Evolutionary conservation across 2,329 filamentous ascomycete genomes (phyloP).

Genomic region (Ceratocystis diversiconidia): DNA sequence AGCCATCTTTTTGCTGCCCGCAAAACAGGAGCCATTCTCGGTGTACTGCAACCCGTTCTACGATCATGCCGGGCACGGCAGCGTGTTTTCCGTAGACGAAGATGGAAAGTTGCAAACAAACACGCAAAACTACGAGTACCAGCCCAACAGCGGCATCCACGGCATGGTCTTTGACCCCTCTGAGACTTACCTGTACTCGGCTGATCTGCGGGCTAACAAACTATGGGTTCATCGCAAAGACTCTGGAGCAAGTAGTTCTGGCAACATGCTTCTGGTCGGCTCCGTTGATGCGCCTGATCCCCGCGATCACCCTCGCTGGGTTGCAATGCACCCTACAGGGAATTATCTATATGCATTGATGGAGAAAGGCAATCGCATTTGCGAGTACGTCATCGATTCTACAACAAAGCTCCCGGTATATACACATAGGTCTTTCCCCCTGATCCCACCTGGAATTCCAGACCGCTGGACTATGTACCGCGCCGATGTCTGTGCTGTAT

Average conservation of each 20-base stretch:
- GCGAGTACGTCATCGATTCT: slow-evolving; percentile 67
- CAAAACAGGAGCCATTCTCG: slow-evolving; percentile 59
- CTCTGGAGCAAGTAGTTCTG: slow-evolving; percentile 30
- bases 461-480: slow-evolving; percentile 53
- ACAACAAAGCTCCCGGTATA: slow-evolving; percentile 61
- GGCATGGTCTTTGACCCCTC: slow-evolving; percentile 68
- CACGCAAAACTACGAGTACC: slow-evolving; percentile 60
- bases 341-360: slow-evolving; percentile 74
- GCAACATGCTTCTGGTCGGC: slow-evolving; percentile 54
- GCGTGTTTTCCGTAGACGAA: slow-evolving; percentile 52
- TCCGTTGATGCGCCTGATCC: slow-evolving; percentile 55
- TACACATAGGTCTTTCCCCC: slow-evolving; percentile 60
- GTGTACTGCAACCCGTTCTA: slow-evolving; percentile 91
- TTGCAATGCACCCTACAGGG: slow-evolving; percentile 66
- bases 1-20: slow-evolving; percentile 77
- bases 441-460: slow-evolving; percentile 60
- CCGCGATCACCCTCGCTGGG: slow-evolving; percentile 74
- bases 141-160: slow-evolving; percentile 57
- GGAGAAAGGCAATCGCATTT: slow-evolving; percentile 76
- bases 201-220: slow-evolving; percentile 63
- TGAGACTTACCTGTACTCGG: slow-evolving; percentile 64
- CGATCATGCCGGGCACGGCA: slow-evolving; percentile 66
- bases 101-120: slow-evolving; percentile 46
- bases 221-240: slow-evolving; percentile 69
- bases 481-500: slow-evolving; percentile 67